phyloP scores from a whole-genome alignment of 2,329 filamentous ascomycete species.

The Fusarium guadeloupense region DNA sequence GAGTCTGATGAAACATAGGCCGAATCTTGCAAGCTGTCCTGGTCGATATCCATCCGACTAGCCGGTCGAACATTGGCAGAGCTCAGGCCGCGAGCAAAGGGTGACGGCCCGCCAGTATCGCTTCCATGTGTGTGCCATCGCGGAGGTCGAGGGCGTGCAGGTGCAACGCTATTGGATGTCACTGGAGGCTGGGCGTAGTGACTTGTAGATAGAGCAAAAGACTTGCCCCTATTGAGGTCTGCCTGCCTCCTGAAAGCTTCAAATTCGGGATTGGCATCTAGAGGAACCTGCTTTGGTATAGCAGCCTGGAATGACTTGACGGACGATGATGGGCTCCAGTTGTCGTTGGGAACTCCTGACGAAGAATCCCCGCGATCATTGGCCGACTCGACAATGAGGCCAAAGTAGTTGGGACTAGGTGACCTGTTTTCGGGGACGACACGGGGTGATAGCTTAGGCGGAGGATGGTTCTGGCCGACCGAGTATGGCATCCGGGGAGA shows the following conservation, averaged over 20 bases:
- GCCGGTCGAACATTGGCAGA: conserved; percentile 32
- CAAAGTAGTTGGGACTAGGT: conserved; percentile 88
- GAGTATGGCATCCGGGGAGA: conserved; percentile 64
- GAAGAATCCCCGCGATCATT: conserved; percentile 73
- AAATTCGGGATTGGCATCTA: conserved; percentile 83
- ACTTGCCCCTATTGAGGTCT: conserved; percentile 66
- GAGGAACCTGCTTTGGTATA: conserved; percentile 73
- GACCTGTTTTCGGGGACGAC: conserved; percentile 53
- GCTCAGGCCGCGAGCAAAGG: conserved; percentile 40
- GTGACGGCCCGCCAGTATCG: conserved; percentile 52
- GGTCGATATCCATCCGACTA: conserved; percentile 56
- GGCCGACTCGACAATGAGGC: conserved; percentile 71
- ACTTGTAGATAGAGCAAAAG: conserved; percentile 56
- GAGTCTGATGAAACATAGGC: conserved; percentile 64
- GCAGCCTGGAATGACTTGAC: conserved; percentile 74
- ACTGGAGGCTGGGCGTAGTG: conserved; percentile 54
- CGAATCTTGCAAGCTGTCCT: conserved; percentile 60
- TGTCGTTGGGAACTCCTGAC: conserved; percentile 69
- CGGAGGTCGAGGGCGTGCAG: conserved; percentile 54
- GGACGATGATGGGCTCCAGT: conserved; percentile 79
- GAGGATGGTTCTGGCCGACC: conserved; percentile 63
- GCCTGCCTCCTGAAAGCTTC: conserved; percentile 79
- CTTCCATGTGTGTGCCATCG: conserved; percentile 61
- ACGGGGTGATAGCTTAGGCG: conserved; percentile 60
- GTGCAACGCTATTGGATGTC: conserved; percentile 37